Base-by-base conservation (phyloP, 2,329 filamentous ascomycete species). In the Calonectria naviculata region DNA sequence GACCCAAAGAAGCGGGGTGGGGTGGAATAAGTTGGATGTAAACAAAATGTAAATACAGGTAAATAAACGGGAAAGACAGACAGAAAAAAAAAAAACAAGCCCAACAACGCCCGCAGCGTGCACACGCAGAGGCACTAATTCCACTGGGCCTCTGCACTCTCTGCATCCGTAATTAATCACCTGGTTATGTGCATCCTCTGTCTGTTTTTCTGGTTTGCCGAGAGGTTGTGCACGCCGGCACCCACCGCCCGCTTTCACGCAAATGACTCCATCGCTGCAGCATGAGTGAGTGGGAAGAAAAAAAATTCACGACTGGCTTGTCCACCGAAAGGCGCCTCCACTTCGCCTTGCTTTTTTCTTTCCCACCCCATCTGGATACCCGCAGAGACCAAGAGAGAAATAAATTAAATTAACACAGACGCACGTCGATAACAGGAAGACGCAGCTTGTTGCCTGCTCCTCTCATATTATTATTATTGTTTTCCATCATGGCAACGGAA, bases 31-130 rank as follows among this genome's bases (percentile, higher is more conserved):
- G 65, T 65, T 67, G 70, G 68, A 73, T 61, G 76, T 78, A 78
- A 78, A 78, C 76, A 78, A 78, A 77, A 47, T n/a, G 38, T 26
- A 54, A 67, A 61, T 52, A n/a, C 31, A 66, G 61, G 68, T 70
- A 66, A 70, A 66, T 70, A 70, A 60, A 65, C 24, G 34, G 52
- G 38, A 56, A 69, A 28, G 34, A 65, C 61, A 60, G 49, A 65
- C 67, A 65, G 24, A 38, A 41, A 47, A 46, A 49, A 21, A 44
- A 47, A 46, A 49, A 21, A 44, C 61, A 60, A 36, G 31, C 26
- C 54, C n/a, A 26, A 38, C 28, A 65, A 61, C 56, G 38, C 56
- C 34, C 34, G 31, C 56, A 61, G 56, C 36, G 31, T 24, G 56
- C 56, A 29, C 56, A 21, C 24, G 34, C 34, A 41, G n/a, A n/a